Percentiles rank a stretch among this genome's conserved stretches.
Conservation (phyloP, 768 basidiomycete genomes). For the Leccinum aurantiacum region DNA sequence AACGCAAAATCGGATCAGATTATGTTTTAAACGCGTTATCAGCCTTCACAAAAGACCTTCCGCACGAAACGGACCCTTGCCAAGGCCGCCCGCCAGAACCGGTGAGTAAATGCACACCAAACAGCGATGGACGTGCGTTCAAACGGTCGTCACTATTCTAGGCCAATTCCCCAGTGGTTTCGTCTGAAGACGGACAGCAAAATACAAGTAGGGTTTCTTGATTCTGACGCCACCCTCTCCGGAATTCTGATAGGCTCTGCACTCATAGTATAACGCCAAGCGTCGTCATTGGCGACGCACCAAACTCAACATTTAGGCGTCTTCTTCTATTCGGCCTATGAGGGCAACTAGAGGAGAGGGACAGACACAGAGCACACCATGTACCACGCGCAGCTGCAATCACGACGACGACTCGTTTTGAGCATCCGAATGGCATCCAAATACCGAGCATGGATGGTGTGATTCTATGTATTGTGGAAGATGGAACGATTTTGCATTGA, state of each 20-base stretch:
- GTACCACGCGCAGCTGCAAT: slow-evolving; percentile 29
- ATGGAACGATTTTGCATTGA: not conserved
- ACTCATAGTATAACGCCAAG: slow-evolving; percentile 83
- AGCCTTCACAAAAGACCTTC: slow-evolving; percentile 99
- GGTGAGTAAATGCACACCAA: slow-evolving; percentile 47
- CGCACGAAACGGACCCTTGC: slow-evolving; percentile 96
- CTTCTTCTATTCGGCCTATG: slow-evolving; percentile 3
- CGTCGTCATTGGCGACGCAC: slow-evolving; percentile 99
- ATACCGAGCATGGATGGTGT: not conserved
- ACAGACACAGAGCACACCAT: slow-evolving; percentile 18
- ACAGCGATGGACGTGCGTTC: not conserved
- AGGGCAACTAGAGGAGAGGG: slow-evolving; percentile 5
- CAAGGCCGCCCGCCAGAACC: slow-evolving; percentile 94
- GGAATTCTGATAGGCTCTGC: not conserved
- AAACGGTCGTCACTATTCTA: slow-evolving; percentile 28
- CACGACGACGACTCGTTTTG: slow-evolving; percentile 5
- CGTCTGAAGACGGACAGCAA: slow-evolving; percentile 94
- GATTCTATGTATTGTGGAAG: not conserved
- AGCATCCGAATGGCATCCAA: not conserved
- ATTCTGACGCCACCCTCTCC: not conserved
- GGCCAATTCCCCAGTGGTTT: slow-evolving; percentile 99
- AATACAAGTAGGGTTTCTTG: slow-evolving; percentile 63
- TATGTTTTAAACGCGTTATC: slow-evolving; percentile 14
- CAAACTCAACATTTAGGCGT: slow-evolving; percentile 89
- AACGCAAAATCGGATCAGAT: not conserved